A percentile compares a stretch with the other conserved stretches of the same genome.
Evolutionary conservation across 108 stramenopile species (phyloP).

Genomic region (Epipyxis sp.): DNA sequence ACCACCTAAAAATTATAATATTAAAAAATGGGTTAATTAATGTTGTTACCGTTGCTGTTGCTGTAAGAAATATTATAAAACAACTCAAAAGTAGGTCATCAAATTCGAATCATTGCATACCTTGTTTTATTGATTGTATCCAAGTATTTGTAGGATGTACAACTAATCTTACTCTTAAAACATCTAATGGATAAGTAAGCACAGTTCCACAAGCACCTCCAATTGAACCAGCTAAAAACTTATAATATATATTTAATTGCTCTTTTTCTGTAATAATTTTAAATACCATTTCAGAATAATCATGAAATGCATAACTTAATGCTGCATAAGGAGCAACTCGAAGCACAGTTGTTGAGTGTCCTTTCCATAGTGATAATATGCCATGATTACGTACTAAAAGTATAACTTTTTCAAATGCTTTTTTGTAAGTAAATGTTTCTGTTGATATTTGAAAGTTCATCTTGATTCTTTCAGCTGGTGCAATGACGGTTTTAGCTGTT

Average conservation of each 20-base stretch:
- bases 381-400: neutral
- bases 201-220: neutral
- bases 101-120: too few species aligned
- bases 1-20: too few species aligned
- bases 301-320: neutral
- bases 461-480: neutral
- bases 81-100: too few species aligned
- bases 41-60: too few species aligned
- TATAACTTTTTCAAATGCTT: neutral
- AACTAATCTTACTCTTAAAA: constrained; percentile 4
- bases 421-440: neutral
- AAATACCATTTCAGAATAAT: neutral
- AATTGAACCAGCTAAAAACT: constrained; percentile 17
- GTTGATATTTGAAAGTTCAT: neutral
- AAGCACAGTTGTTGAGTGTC: constrained; percentile 6
- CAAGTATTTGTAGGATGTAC: neutral
- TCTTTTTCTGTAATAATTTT: neutral
- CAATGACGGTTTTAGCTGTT: constrained; percentile 9
- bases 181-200: constrained; percentile 10
- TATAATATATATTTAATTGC: neutral
- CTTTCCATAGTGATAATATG: constrained; percentile 15
- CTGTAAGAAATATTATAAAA: too few species aligned
- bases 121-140: neutral
- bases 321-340: constrained; percentile 21
- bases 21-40: too few species aligned